Evolutionary conservation across 306 rosid species (phyloP).

Genomic region (Prunus campanulata): DNA sequence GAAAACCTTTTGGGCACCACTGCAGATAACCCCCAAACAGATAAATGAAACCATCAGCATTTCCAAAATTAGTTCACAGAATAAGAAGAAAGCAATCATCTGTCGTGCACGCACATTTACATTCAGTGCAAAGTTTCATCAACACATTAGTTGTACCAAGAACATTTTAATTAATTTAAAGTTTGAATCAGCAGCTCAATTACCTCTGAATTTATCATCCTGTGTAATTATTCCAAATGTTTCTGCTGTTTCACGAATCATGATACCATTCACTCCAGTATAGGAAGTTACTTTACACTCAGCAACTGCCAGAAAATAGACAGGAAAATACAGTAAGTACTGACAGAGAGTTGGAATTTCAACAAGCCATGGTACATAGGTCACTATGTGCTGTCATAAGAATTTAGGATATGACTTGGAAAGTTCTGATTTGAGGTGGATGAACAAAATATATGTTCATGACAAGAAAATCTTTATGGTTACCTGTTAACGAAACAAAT

Average conservation of each 20-base stretch:
- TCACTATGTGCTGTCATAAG: neutral
- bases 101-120: neutral
- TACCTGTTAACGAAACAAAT: constrained; percentile 3
- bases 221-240: constrained; percentile 71
- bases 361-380: neutral
- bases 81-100: neutral
- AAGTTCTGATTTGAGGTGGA: neutral
- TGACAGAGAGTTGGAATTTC: neutral
- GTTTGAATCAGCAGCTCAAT: constrained; percentile 12
- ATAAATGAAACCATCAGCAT: constrained; percentile 5
- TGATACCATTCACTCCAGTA: constrained; percentile 61
- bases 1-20: constrained; percentile 81
- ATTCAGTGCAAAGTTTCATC: neutral
- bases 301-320: constrained; percentile 52
- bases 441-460: neutral
- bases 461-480: neutral
- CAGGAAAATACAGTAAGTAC: constrained; percentile 14
- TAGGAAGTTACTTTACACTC: constrained; percentile 59
- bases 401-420: neutral
- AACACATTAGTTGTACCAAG: neutral
- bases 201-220: constrained; percentile 66
- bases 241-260: constrained; percentile 89
- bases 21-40: constrained; percentile 30
- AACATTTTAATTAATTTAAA: constrained; percentile 10
- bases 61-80: neutral